Evolutionary conservation across 2,329 filamentous ascomycete species (phyloP).

Genomic region (Shiraia bambusicola): DNA sequence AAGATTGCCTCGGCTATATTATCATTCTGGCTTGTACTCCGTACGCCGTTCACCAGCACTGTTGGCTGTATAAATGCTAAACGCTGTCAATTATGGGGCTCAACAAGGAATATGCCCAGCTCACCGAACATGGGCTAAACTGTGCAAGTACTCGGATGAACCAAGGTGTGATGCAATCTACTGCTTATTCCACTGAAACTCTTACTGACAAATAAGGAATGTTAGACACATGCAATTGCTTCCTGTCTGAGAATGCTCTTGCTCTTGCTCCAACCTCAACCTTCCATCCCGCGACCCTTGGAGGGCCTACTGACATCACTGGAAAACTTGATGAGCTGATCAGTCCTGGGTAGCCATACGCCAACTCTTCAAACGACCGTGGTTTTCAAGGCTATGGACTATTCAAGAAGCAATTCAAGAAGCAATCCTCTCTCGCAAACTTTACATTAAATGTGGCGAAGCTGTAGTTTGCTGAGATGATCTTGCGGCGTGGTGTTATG

Average conservation of each 20-base stretch:
- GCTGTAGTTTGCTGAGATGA: slow-evolving; percentile 21
- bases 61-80: too few relatives aligned
- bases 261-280: slow-evolving; percentile 10
- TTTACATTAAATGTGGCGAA: slow-evolving; percentile 21
- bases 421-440: slow-evolving; percentile 17
- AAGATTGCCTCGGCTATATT: too few relatives aligned
- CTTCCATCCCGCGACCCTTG: slow-evolving; percentile 9
- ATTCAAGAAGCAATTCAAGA: slow-evolving; percentile 29
- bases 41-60: background rate
- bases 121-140: too few relatives aligned
- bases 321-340: slow-evolving; percentile 9
- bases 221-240: slow-evolving; percentile 14
- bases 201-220: too few relatives aligned
- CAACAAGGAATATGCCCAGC: too few relatives aligned
- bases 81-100: too few relatives aligned
- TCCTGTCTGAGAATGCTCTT: slow-evolving; percentile 8
- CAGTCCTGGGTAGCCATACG: slow-evolving; percentile 18
- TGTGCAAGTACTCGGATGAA: too few relatives aligned
- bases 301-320: slow-evolving; percentile 4
- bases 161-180: too few relatives aligned
- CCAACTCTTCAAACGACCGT: slow-evolving; percentile 18
- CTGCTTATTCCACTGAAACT: too few relatives aligned
- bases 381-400: slow-evolving; percentile 28
- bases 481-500: slow-evolving; percentile 20
- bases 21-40: too few relatives aligned